A percentile compares a stretch with the other conserved stretches of the same genome.
Conservation (phyloP, 495 filamentous ascomycete species). For the Hamigera avellanea region DNA sequence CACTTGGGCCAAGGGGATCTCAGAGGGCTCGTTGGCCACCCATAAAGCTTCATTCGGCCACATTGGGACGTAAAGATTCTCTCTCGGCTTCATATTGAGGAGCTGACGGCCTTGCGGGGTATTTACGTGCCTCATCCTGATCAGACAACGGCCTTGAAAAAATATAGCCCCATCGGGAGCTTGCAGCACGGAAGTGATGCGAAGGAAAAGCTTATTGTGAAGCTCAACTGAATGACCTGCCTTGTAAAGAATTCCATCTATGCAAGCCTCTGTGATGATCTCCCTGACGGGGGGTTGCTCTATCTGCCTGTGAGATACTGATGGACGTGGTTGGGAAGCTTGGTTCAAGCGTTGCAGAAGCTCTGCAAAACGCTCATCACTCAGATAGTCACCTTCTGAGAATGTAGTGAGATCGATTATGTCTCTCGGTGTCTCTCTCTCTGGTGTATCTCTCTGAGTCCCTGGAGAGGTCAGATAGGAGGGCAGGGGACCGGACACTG, state of each 20-base stretch:
- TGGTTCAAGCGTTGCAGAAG: conserved; percentile 5
- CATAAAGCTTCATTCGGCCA: conserved; percentile 15
- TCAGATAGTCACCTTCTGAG: conserved; percentile 12
- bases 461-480: no score
- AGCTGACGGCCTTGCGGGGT: no score
- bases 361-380: conserved; percentile 10
- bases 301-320: neutral
- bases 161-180: conserved; percentile 3
- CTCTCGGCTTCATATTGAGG: conserved; percentile 1
- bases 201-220: conserved; percentile 9
- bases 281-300: conserved; percentile 1
- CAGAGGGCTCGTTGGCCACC: conserved; percentile 8
- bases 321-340: neutral
- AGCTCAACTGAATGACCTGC: conserved; percentile 14
- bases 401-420: conserved; percentile 1
- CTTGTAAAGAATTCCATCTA: conserved; percentile 11
- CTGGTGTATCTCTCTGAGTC: no score
- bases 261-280: conserved; percentile 18
- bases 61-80: conserved; percentile 10
- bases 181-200: conserved; percentile 7
- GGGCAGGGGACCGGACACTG: neutral
- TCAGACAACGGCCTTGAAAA: conserved; percentile 11
- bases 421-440: neutral
- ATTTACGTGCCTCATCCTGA: no score
- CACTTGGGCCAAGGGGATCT: conserved; percentile 12